Conservation (phyloP, 495 filamentous ascomycete genomes). For the Podospora australis region DNA sequence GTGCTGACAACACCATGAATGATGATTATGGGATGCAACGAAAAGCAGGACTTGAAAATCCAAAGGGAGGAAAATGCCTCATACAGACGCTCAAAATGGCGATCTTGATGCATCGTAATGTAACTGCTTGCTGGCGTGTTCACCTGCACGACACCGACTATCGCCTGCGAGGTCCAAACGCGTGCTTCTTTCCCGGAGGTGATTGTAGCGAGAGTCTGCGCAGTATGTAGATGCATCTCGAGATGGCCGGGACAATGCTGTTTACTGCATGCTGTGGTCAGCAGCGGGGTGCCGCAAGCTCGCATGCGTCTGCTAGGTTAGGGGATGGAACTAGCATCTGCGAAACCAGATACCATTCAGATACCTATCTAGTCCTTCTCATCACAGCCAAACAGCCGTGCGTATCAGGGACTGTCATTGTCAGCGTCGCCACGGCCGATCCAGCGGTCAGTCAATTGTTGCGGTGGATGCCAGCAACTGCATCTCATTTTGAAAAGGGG, state of each 20-base stretch:
- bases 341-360: too few relatives aligned
- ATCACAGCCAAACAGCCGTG: too few relatives aligned
- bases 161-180: neutral
- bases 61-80: slow-evolving; percentile 14
- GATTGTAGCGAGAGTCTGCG: too few relatives aligned
- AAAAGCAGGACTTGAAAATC: neutral
- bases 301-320: neutral
- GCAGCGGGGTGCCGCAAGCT: neutral
- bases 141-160: slow-evolving; percentile 13
- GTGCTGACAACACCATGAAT: slow-evolving; percentile 12
- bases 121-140: slow-evolving; percentile 1
- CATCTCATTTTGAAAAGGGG: too few relatives aligned
- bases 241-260: neutral
- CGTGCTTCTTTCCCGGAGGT: neutral
- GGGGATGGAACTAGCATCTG: too few relatives aligned
- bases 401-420: too few relatives aligned
- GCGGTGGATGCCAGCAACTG: too few relatives aligned
- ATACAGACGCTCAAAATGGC: slow-evolving; percentile 1
- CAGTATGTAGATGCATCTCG: slow-evolving; percentile 2
- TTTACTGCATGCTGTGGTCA: too few relatives aligned
- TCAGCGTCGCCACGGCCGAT: too few relatives aligned
- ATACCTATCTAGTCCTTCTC: too few relatives aligned
- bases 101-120: neutral
- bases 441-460: too few relatives aligned
- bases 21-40: neutral